Conservation (phyloP, 2,329 filamentous ascomycete species). For the Seiridium cupressi region DNA sequence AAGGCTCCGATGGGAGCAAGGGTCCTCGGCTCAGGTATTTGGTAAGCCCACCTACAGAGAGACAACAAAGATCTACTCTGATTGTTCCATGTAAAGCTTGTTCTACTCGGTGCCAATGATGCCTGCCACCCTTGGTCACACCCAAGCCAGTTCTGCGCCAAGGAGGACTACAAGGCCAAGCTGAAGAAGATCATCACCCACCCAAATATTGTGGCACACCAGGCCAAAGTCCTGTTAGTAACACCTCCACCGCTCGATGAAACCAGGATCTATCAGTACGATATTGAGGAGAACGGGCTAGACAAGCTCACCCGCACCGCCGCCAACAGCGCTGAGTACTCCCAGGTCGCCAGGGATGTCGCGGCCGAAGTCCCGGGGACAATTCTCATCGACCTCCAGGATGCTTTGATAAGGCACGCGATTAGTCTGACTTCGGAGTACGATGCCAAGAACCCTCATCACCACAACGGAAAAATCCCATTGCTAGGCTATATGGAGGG, state of each 20-base stretch:
- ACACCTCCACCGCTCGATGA: constrained; percentile 83
- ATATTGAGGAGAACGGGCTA: constrained; percentile 43
- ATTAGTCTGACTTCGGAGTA: constrained; percentile 46
- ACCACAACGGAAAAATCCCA: constrained; percentile 30
- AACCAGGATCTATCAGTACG: constrained; percentile 55
- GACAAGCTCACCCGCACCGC: constrained; percentile 41
- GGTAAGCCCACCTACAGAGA: constrained; percentile 38
- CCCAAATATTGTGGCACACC: constrained; percentile 65
- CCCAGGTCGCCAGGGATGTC: constrained; percentile 62
- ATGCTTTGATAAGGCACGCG: constrained; percentile 71
- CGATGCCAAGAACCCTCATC: constrained; percentile 30
- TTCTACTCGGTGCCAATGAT: constrained; percentile 92
- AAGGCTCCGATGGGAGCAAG: constrained; percentile 36
- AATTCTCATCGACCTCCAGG: constrained; percentile 76
- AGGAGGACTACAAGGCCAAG: constrained; percentile 75
- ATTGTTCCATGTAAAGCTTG: constrained; percentile 45
- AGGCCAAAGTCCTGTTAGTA: constrained; percentile 72
- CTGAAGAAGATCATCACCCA: constrained; percentile 71
- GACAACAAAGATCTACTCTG: too few species aligned
- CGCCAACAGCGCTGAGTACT: constrained; percentile 52
- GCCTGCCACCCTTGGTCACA: constrained; percentile 64
- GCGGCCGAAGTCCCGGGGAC: constrained; percentile 67
- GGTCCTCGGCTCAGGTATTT: constrained; percentile 65
- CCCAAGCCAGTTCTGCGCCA: constrained; percentile 71
- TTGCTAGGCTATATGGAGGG: constrained; percentile 51